A percentile compares a stretch with the other conserved stretches of the same genome.
Evolutionary conservation across 2,329 filamentous ascomycete species (phyloP).

Genomic region (Fusarium sp.): DNA sequence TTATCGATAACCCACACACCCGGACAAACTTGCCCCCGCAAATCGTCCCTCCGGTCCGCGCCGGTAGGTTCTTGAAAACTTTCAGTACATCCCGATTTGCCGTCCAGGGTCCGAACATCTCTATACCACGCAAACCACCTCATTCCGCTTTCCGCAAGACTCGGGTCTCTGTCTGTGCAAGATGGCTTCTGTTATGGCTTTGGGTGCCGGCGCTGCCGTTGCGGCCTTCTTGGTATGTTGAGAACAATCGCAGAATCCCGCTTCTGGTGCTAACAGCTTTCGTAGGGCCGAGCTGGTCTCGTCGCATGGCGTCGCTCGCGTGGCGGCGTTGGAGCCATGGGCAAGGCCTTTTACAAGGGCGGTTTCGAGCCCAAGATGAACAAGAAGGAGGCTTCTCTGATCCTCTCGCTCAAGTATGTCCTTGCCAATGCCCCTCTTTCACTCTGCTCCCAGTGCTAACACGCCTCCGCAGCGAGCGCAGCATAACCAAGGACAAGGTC

Average conservation of each 20-base stretch:
- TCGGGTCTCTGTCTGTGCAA: constrained; percentile 6
- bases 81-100: constrained; percentile 35
- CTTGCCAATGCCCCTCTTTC: background rate
- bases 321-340: constrained; percentile 80
- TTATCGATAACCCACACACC: constrained; percentile 39
- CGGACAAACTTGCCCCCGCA: constrained; percentile 39
- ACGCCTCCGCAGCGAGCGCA: constrained; percentile 74
- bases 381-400: constrained; percentile 87
- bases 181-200: constrained; percentile 59
- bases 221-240: constrained; percentile 62
- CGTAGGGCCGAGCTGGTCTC: constrained; percentile 88
- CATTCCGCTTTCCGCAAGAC: constrained; percentile 1
- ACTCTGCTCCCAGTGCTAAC: constrained; percentile 9
- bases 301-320: constrained; percentile 87
- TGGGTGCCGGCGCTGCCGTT: constrained; percentile 61
- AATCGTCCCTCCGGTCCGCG: constrained; percentile 40
- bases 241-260: background rate
- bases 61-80: constrained; percentile 45
- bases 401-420: constrained; percentile 85
- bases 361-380: constrained; percentile 98
- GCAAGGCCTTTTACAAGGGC: constrained; percentile 96
- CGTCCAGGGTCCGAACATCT: constrained; percentile 27
- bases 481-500: constrained; percentile 89
- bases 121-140: constrained; percentile 19
- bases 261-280: constrained; percentile 18